phyloP scores from a whole-genome alignment of 495 filamentous ascomycete genomes.

The Sphaerosporella brunnea region DNA sequence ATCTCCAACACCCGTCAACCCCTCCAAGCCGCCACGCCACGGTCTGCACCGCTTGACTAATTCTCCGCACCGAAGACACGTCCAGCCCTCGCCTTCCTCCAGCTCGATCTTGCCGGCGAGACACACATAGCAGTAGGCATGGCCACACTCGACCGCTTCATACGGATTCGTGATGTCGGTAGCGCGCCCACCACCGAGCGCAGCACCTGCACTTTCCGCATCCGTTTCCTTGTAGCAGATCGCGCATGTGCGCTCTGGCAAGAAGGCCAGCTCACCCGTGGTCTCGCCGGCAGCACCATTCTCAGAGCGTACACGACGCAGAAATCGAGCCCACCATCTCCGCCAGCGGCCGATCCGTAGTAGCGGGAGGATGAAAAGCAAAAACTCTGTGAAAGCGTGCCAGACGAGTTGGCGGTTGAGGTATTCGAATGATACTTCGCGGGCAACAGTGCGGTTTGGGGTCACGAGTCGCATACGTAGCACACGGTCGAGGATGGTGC shows the following conservation, averaged over 20 bases:
- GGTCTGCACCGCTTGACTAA: conserved; percentile 75
- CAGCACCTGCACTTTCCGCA: conserved; percentile 45
- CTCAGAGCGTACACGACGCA: conserved; percentile 47
- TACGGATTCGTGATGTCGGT: conserved; percentile 97
- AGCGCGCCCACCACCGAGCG: conserved; percentile 68
- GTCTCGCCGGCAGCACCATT: conserved; percentile 31
- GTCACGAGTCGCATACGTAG: conserved; percentile 73
- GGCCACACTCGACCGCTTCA: conserved; percentile 76
- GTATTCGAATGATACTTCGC: conserved; percentile 93
- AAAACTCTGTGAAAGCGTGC: conserved; percentile 97
- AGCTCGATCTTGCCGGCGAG: conserved; percentile 73
- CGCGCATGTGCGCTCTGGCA: conserved; percentile 90
- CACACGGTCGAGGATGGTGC: conserved; percentile 74
- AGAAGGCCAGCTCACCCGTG: conserved; percentile 58
- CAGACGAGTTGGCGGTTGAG: conserved; percentile 94
- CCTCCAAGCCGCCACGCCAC: conserved; percentile 51
- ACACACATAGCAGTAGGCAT: conserved; percentile 94
- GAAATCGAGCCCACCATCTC: conserved; percentile 67
- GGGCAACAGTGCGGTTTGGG: conserved; percentile 58
- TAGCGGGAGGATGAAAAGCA: conserved; percentile 84
- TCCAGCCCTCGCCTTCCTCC: conserved; percentile 92
- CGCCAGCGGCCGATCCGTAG: conserved; percentile 88
- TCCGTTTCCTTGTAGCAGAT: conserved; percentile 94
- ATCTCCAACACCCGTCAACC: conserved; percentile 16
- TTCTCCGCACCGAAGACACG: conserved; percentile 80